Percentiles rank a stretch among this genome's conserved stretches.
Evolutionary conservation across 345 rosid genomes (phyloP).

Genomic region (Microcos paniculata): DNA sequence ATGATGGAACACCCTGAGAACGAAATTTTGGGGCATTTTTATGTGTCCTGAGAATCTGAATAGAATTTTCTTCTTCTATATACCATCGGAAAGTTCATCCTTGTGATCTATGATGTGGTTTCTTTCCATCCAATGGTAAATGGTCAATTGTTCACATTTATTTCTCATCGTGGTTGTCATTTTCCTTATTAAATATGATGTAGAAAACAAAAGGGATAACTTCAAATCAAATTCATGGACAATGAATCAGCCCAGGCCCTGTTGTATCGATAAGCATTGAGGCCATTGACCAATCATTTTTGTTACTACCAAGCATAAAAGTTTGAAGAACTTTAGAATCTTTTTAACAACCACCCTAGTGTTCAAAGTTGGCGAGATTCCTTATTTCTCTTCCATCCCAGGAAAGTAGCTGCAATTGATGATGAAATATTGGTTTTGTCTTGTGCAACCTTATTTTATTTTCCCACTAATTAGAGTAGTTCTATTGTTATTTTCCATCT

Average conservation of each 20-base stretch:
- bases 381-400: neutral
- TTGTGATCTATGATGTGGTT: neutral
- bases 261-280: slow-evolving; percentile 14
- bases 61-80: neutral
- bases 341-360: neutral
- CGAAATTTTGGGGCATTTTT: slow-evolving; percentile 5
- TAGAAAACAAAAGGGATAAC: neutral
- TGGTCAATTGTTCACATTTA: slow-evolving; percentile 1
- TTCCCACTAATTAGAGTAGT: too few species aligned
- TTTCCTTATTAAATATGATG: neutral
- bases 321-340: neutral
- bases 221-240: neutral
- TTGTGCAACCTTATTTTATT: too few species aligned
- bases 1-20: neutral
- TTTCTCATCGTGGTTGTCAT: slow-evolving; percentile 5
- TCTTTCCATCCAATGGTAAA: neutral
- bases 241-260: slow-evolving; percentile 10
- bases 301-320: slow-evolving; percentile 1
- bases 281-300: neutral
- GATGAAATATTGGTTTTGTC: neutral
- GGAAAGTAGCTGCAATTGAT: neutral
- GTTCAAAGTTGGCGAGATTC: neutral
- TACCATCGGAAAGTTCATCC: neutral
- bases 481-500: too few species aligned
- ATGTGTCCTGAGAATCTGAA: neutral